Base-by-base conservation (phyloP, 2,329 filamentous ascomycete genomes). In the Raffaelea deltoideospora region DNA sequence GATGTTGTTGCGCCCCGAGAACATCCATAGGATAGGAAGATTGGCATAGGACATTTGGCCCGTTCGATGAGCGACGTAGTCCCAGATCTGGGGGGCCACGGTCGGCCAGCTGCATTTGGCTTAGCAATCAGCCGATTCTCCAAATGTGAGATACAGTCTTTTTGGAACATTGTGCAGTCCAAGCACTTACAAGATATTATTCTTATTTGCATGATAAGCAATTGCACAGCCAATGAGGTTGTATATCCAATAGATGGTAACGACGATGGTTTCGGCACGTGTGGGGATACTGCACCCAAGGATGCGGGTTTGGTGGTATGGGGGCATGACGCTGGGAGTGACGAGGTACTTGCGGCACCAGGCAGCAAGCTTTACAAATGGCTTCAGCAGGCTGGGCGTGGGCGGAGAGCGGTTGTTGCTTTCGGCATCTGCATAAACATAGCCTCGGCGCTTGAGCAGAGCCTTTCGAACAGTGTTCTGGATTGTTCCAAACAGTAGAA, bases 1-100 rank as follows among this genome's bases (percentile, higher is more conserved):
- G 0, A 76, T 48, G 34, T 82, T 79, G 42, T 82, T 82, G 7
- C 78, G 61, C 46, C 71, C 70, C 0, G 68, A 70, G 45, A 82
- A 81, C 0, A 81, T 35, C 34, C 40, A 40, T 6, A 43, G 10
- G 14, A 41, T 27, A 11, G 37, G 43, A 3, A 48, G 31, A 35
- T 41, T 43, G 36, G 37, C 39, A 14, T 44, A 41, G 5, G 34
- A 31, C 27, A 46, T 33, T 23, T 31, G 39, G 23, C 47, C 47
- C 3, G 46, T 45, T 20, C 47, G 46, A 27, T 46, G 43, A 18
- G 41, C 37, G 5, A 47, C 14, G 18, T 42, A 45, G 14, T 40
- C 29, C 39, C 37, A 42, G 29, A 47, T 22, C 31, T 43, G 43
- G 5, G 41, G 10, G 1, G 45, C 7, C 15, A 28, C 22, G 1